Evolutionary conservation across 208 protist genomes (phyloP).

Genomic region (Wallacemonas sp.): DNA sequence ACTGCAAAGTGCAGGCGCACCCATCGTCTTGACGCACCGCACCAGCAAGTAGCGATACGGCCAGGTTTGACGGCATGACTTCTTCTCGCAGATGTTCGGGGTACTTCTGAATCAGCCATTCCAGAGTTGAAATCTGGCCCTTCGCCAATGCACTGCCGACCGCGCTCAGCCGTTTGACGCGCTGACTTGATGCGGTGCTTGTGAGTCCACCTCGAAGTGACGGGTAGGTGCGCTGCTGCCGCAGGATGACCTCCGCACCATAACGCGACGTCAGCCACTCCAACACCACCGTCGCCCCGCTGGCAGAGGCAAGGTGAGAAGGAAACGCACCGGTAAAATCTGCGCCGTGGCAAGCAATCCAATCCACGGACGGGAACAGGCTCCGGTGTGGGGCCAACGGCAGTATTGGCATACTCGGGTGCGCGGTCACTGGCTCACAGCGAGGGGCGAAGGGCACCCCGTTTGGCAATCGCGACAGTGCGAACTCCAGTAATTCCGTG

Average conservation of each 20-base stretch:
- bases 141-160: slow-evolving; percentile 31
- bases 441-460: neutral
- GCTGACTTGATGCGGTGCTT: neutral
- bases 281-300: slow-evolving; percentile 28
- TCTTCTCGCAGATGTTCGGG: slow-evolving; percentile 5
- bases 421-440: neutral
- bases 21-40: slow-evolving; percentile 20
- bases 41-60: slow-evolving; percentile 8
- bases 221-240: slow-evolving; percentile 10
- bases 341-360: slow-evolving; percentile 23
- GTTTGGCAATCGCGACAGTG: neutral
- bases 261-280: slow-evolving; percentile 12
- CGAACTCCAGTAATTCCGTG: slow-evolving; percentile 14
- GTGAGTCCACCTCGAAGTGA: neutral
- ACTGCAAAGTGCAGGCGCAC: slow-evolving; percentile 22
- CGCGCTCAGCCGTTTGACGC: slow-evolving; percentile 24
- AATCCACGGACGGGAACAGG: slow-evolving; percentile 15
- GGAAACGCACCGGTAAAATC: slow-evolving; percentile 36
- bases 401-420: neutral
- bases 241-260: slow-evolving; percentile 25
- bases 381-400: neutral
- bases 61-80: neutral
- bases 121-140: slow-evolving; percentile 31
- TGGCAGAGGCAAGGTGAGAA: slow-evolving; percentile 28
- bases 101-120: slow-evolving; percentile 35